Evolutionary conservation across 306 rosid species (phyloP), one percentile per base, ranked within the genome.

Genomic region (Dicorynia guianensis): DNA sequence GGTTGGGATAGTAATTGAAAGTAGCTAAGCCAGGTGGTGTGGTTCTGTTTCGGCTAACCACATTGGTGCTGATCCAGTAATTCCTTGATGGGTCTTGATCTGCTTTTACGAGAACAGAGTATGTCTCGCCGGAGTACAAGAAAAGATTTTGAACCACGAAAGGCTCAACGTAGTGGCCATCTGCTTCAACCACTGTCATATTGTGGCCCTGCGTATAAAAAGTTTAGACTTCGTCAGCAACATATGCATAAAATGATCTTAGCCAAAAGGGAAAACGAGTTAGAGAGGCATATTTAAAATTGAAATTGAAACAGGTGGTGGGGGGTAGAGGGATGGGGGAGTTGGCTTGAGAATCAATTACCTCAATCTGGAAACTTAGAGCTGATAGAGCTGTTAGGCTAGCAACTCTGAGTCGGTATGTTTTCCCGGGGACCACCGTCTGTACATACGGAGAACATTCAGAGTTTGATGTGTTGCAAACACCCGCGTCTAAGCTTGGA

Each of bases 121-220:
- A 94, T 12, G 97, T 91, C 83, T 94, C 98, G 11, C 97, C 98
- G 0, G 98, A 91, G 69, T 94, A 94, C 57, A 94, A 66, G 86
- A 81, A 91, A 3, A 94, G 76, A 53, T 88, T 91, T 8, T 88
- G 75, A 5, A 91, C 93, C 64, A 67, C 90, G 25, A 94, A 91
- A 15, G 98, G 97, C 55, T 94, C 96, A 0, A 94, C 97, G 57
- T 91, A 85, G 78, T 91, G 95, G 33, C 98, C 97, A 79, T 94
- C 98, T 20, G 97, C 96, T 82, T 91, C 96, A 5, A 94, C 96
- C 40, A 94, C 96, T 3, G 93, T 91, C 98, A 94, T 90, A 36
- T 90, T 91, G 57, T 91, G 98, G 1, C 96, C 95, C 97, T 93
- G 91, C 75, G 6, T 46, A n/a, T 43, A 8, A 7, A 15, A 13